Evolutionary conservation across 495 filamentous ascomycete genomes (phyloP), one percentile per base, ranked within the genome.

Genomic region (Neurospora sp.): DNA sequence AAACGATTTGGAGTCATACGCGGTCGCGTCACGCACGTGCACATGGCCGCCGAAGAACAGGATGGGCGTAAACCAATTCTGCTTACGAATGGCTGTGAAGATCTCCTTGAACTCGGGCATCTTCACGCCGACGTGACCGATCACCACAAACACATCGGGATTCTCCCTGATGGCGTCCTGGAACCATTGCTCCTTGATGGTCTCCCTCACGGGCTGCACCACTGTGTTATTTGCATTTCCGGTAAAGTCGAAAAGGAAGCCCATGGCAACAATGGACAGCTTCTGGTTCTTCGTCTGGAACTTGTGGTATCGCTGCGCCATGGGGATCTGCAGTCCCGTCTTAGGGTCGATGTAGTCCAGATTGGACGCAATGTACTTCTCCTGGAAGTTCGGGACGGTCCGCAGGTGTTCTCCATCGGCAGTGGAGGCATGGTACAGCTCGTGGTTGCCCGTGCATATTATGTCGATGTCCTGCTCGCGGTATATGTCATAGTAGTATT

Each of bases 41-140:
- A 90, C 89, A 78, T 99, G 96, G 6, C 96, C 96, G 66, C 93
- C 95, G 72, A 99, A 94, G 80, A 98, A 97, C 75, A 94, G 91
- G 66, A 99, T 96, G 0, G 96, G 94, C 3, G 87, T 93, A 75
- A 92, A 88, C 86, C 89, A 92, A 75, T 93, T 90, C 48, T 89
- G 83, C n/a, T 87, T 81, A 59, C 96, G 87, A 72, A 99, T 97
- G 41, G 89, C 92, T 23, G 85, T 88, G 84, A 90, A 96, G 75
- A 98, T 89, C 48, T 88, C 82, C 72, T 90, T 85, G 77, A 91
- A 96, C 80, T 97, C 96, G 69, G 85, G 80, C 72, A 94, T 94
- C 59, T 88, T 88, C 39, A 96, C 88, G 6, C 92, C 91, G 31
- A 96, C 92, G 83, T 99, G 96, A 3, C 96, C 96, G 37, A 90